Evolutionary conservation across 2,329 filamentous ascomycete genomes (phyloP), one percentile per base, ranked within the genome.

Genomic region (Penicillium nordicum): DNA sequence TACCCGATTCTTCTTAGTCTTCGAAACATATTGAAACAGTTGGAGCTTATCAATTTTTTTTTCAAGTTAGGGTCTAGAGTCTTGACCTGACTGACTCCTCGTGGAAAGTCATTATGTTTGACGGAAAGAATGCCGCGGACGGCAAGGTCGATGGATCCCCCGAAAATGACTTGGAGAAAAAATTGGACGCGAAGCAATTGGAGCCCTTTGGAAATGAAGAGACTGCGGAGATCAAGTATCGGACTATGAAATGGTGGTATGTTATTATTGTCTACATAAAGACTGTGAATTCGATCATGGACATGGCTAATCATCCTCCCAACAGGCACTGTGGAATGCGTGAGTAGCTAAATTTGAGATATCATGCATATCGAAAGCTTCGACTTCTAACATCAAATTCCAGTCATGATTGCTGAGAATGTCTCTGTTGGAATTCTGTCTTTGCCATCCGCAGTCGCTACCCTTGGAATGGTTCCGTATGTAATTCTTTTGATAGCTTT

Each of bases 361-460:
- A 30, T 14, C 10, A 30, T 6, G 41, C 9, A 32, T 6, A 16
- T 18, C 18, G 16, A 5, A 51, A 34, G 12, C 25, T 12, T 34
- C 27, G 18, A 27, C 16, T 21, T 49, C 56, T 65, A 53, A 64
- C 47, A n/a, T 48, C 27, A n/a, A n/a, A 25, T 21, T 36, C 18
- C 47, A 75, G 77, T 84, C 53, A 84, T 85, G 79, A 78, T 85
- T 29, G 82, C 82, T 5, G 83, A 84, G 64, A 83, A 81, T 44
- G 79, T 85, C 27, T 83, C 81, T 8, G 75, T 85, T 1, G 83
- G 83, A 21, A 80, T 84, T 41, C 74, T 85, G 9, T 81, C 81
- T 11, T 73, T 86, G 3, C 83, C 83, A 3, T 76, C 78, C 41
- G 80, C 79, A 3, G 74, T 84, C 27, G 79, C 81, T 1, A 74